Conservation (phyloP, 352 stramenopile genomes). For the Elongisporangium anandrum region DNA sequence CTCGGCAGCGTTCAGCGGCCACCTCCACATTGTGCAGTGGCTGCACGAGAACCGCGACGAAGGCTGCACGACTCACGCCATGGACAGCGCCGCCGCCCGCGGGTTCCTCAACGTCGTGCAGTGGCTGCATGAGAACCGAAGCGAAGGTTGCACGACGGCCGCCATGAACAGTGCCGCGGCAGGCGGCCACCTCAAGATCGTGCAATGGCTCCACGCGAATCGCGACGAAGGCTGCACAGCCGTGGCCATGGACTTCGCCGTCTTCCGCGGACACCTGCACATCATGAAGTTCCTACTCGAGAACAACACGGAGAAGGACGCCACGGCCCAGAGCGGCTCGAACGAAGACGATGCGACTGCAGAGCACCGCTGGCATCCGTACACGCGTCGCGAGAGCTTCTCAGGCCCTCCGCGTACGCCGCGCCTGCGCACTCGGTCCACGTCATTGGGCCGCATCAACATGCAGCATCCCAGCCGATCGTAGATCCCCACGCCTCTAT, state of each 20-base stretch:
- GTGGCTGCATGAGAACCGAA: slow-evolving; percentile 64
- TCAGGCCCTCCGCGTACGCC: not conserved
- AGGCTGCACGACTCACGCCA: slow-evolving; percentile 68
- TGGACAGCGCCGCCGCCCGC: slow-evolving; percentile 73
- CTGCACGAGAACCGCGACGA: slow-evolving; percentile 61
- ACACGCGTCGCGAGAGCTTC: not conserved
- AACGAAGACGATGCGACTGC: slow-evolving; percentile 3
- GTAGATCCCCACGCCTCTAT: not conserved
- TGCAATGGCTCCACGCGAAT: slow-evolving; percentile 58
- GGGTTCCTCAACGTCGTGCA: slow-evolving; percentile 62
- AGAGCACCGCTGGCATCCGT: not conserved
- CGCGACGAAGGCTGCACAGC: slow-evolving; percentile 65
- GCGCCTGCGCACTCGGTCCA: not conserved
- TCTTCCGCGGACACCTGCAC: slow-evolving; percentile 62
- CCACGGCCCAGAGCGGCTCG: slow-evolving; percentile 9
- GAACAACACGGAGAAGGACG: slow-evolving; percentile 25
- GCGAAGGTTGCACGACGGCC: slow-evolving; percentile 63
- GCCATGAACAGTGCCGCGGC: slow-evolving; percentile 71
- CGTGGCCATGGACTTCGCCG: slow-evolving; percentile 62
- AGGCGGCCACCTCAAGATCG: slow-evolving; percentile 60
- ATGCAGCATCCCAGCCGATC: not conserved
- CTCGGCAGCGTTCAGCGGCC: slow-evolving; percentile 62
- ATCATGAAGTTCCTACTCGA: slow-evolving; percentile 66
- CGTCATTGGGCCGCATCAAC: not conserved
- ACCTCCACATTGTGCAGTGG: slow-evolving; percentile 70